Evolutionary conservation across 768 basidiomycete species (phyloP).

Genomic region (Steccherinum ochraceum): DNA sequence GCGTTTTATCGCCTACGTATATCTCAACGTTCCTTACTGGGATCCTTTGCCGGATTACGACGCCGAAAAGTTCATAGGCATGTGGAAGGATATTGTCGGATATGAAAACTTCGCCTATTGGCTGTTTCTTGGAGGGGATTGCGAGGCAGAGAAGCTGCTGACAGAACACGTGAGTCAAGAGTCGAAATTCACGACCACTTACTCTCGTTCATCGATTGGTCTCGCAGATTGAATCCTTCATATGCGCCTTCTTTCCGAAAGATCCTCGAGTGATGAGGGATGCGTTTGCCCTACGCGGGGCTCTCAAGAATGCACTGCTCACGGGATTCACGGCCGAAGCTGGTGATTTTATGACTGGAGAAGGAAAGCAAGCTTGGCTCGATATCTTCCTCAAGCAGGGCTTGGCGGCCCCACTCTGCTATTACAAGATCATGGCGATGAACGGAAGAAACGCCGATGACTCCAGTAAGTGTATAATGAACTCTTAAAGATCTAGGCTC

Average conservation of each 20-base stretch:
- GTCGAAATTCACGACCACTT: not conserved
- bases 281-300: not conserved
- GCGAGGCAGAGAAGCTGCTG: not conserved
- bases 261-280: not conserved
- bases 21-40: slow-evolving; percentile 30
- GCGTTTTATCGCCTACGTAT: slow-evolving; percentile 35
- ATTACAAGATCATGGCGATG: not conserved
- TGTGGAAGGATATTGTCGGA: not conserved
- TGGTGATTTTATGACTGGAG: not conserved
- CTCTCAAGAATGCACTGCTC: not conserved
- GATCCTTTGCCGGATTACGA: not conserved
- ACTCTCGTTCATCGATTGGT: not conserved
- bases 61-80: not conserved
- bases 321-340: not conserved
- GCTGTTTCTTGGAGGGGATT: not conserved
- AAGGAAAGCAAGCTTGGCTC: not conserved
- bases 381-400: not conserved
- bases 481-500: not conserved
- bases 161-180: not conserved
- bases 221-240: not conserved
- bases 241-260: not conserved
- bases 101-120: not conserved
- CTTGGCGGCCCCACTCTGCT: not conserved
- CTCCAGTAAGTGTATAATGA: not conserved
- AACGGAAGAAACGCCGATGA: not conserved